Evolutionary conservation across 805 yeast species (phyloP).

Genomic region (Cyberlindnera bimundalis): DNA sequence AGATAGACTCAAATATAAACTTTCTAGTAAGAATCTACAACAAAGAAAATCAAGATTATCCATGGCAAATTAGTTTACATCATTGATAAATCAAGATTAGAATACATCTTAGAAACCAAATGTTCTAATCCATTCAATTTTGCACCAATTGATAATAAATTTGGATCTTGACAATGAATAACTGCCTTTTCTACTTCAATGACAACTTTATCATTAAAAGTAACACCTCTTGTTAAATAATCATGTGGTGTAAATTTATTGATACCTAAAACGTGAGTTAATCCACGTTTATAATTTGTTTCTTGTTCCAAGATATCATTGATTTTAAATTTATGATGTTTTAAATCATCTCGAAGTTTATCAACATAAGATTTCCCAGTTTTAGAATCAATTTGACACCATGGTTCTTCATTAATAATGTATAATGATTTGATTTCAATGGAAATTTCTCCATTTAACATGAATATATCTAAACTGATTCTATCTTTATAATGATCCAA

Average conservation of each 20-base stretch:
- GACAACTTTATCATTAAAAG: slow-evolving; percentile 58
- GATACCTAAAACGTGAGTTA: slow-evolving; percentile 32
- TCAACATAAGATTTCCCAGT: slow-evolving; percentile 55
- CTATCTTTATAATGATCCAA: slow-evolving; percentile 33
- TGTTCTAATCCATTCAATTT: slow-evolving; percentile 59
- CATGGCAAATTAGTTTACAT: slow-evolving; percentile 24
- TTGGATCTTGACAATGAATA: slow-evolving; percentile 66
- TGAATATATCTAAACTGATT: slow-evolving; percentile 52
- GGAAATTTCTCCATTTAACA: slow-evolving; percentile 60
- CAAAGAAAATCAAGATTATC: slow-evolving; percentile 26
- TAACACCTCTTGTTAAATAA: slow-evolving; percentile 59
- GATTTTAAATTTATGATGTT: slow-evolving; percentile 37
- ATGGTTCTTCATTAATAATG: slow-evolving; percentile 53
- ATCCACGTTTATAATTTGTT: slow-evolving; percentile 31
- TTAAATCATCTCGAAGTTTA: slow-evolving; percentile 51
- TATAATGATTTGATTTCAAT: slow-evolving; percentile 54
- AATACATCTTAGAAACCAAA: slow-evolving; percentile 24
- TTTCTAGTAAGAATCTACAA: slow-evolving; percentile 30
- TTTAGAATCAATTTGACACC: slow-evolving; percentile 49
- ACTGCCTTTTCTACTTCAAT: slow-evolving; percentile 56
- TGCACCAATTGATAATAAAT: slow-evolving; percentile 55
- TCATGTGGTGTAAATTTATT: slow-evolving; percentile 40
- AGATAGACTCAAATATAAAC: slow-evolving; percentile 40
- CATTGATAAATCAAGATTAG: slow-evolving; percentile 23
- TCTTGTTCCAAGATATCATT: slow-evolving; percentile 38